These are phyloP conservation scores for Piper betle DNA, from an alignment of 164 flowering plant species.

Conservation along the genomic window DNA sequence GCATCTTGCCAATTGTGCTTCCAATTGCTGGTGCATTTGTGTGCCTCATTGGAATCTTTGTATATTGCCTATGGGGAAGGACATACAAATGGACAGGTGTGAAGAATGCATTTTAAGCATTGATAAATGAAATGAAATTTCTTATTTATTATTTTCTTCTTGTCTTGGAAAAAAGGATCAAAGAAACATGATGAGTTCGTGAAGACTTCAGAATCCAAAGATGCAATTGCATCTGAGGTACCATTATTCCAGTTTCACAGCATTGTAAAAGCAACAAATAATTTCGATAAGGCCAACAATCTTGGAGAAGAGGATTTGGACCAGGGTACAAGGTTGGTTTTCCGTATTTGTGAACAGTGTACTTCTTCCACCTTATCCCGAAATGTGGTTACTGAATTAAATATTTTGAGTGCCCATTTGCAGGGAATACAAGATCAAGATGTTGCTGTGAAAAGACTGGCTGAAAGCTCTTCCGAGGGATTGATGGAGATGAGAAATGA, in stretches of 20 bases:
- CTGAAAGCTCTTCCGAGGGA: not conserved
- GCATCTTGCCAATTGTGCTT: not conserved
- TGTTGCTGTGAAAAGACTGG: not conserved
- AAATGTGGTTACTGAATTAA: not conserved
- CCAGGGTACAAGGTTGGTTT: slow-evolving; percentile 2
- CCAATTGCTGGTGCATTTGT: not conserved
- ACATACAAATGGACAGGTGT: not conserved
- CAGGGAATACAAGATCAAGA: not conserved
- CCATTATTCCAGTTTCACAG: slow-evolving; percentile 4
- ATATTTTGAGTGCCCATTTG: not conserved
- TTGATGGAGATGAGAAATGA: not conserved
- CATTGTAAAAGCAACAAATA: not conserved
- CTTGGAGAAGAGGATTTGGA: slow-evolving; percentile 5
- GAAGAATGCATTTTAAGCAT: too few species aligned
- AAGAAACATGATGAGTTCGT: not conserved
- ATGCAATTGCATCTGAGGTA: slow-evolving; percentile 4
- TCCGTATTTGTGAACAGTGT: not conserved
- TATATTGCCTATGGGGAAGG: not conserved
- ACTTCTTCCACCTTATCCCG: too few species aligned
- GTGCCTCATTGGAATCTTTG: not conserved
- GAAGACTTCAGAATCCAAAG: not conserved
- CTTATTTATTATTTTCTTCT: too few species aligned
- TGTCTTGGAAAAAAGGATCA: not conserved
- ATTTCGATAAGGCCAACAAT: slow-evolving; percentile 2
- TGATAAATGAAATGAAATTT: not conserved